Base-by-base conservation (phyloP, 208 protist species). In the Trypanosoma vivax region DNA sequence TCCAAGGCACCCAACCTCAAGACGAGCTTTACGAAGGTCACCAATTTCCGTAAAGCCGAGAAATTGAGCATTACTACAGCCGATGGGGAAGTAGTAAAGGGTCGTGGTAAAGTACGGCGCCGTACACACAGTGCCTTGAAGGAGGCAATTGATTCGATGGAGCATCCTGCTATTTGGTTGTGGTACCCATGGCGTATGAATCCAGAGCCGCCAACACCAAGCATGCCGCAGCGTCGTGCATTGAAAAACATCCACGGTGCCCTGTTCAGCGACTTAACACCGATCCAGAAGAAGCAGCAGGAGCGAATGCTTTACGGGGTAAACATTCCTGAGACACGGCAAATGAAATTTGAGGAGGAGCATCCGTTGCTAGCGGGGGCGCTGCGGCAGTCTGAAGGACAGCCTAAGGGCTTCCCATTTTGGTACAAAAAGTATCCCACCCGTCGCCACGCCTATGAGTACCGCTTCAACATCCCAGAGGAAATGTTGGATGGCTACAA, bases 381-480 rank as follows among this genome's bases (percentile, higher is more conserved):
- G 33, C 65, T 95, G 31, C 68, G 69, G 49, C 69, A 87, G 48
- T 58, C 88, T 10, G 73, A 89, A 11, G 84, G 77, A 27, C 81
- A 84, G 73, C 82, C 84, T 27, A 88, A 88, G 55, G 84, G 84
- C 0, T 95, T 95, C 50, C 88, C 88, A 28, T 95, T 92, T 65
- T 95, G 88, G 88, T 95, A 90, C 62, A 90, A 88, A 63, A 95
- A 95, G 60, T 95, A 95, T 55, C 88, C 88, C 2, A 95, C 88
- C 23, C 84, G 83, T 7, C 79, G 83, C 23, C 88, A 95, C 69
- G 88, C 88, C 28, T 95, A 95, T 64, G 88, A 89, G 67, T 50
- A 73, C 27, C 88, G 88, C 48, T 95, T 95, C 51, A 90, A 73
- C 64, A 84, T 95, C 38, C 88, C 88, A 3, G 52, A 50, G 18